Evolutionary conservation across 768 basidiomycete species (phyloP).

Genomic region (Tulasnella sp.): DNA sequence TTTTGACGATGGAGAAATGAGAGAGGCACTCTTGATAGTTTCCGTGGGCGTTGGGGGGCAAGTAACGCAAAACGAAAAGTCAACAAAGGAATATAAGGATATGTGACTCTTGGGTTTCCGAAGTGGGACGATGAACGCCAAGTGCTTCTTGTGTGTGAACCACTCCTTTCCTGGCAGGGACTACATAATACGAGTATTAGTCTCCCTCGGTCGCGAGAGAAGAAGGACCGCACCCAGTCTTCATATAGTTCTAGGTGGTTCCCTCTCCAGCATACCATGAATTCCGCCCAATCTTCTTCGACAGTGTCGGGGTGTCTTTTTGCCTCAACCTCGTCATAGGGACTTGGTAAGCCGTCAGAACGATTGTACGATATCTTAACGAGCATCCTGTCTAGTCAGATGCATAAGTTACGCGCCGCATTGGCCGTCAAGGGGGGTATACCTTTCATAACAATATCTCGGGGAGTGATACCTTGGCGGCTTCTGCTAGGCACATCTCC

Average conservation of each 20-base stretch:
- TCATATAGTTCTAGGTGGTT: constrained; percentile 71
- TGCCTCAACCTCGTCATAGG: constrained; percentile 57
- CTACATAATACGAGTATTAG: constrained; percentile 16
- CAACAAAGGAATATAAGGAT: constrained; percentile 80
- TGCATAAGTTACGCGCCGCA: neutral
- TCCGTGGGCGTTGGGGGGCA: constrained; percentile 36
- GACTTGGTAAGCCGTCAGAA: constrained; percentile 34
- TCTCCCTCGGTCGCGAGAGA: neutral
- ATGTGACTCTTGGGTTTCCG: constrained; percentile 46
- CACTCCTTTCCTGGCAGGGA: constrained; percentile 52
- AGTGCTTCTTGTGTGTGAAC: constrained; percentile 57
- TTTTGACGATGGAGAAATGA: constrained; percentile 26
- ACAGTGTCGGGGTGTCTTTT: constrained; percentile 48
- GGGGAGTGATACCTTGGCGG: constrained; percentile 20
- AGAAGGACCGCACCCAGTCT: constrained; percentile 51
- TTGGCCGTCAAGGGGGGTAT: constrained; percentile 17
- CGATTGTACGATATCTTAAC: constrained; percentile 60
- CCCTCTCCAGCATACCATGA: constrained; percentile 73
- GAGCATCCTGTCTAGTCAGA: constrained; percentile 71
- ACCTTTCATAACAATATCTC: constrained; percentile 68
- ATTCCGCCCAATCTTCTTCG: constrained; percentile 66
- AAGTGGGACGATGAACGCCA: constrained; percentile 69
- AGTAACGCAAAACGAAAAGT: constrained; percentile 62
- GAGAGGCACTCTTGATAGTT: constrained; percentile 28
- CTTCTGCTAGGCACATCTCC: neutral